Evolutionary conservation across 371 early-diverging fungal species (phyloP), one percentile per base, ranked within the genome.

Genomic region (Apophysomyces sp.): DNA sequence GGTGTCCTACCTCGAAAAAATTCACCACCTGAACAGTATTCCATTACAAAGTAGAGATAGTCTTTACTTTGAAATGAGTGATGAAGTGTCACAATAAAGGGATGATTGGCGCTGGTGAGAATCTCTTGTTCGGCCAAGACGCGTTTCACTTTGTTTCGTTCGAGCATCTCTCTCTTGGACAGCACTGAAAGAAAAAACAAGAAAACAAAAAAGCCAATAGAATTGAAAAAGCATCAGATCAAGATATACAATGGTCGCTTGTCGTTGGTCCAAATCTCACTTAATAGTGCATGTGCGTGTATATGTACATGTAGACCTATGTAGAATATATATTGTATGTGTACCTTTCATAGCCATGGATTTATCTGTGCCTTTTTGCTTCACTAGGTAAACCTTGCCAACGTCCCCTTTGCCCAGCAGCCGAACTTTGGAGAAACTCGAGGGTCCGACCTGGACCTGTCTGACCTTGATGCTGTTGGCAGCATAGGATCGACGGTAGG

Each of bases 21-120:
- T 80, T 98, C 99, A 30, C 99, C 99, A 41, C 99, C 98, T 55
- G 87, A 80, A 65, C 97, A 95, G 77, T 94, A 98, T 66, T 98
- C 98, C 92, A 97, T 94, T 63, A 95, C 89, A 60, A 98, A 87
- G 72, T 93, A 97, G 26, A 97, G 78, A 60, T 95, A 84, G 55
- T 92, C 88, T 57, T 92, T 86, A 55, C 90, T 90, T 72, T 96
- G 95, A 74, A 97, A 96, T 4, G 90, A 89, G 77, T 94, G 93
- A 76, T 94, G 92, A 41, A 98, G 82, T 18, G 96, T 90, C 13
- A 96, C 93, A 69, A 98, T 92, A 78, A 96, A 97, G 3, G 97
- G 96, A 63, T 93, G 95, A 75, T 94, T 92, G 54, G 92, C 82
- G 8, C 82, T 83, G 37, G 92, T 88, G 63, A 95, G 70, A 65